phyloP scores from a whole-genome alignment of 768 basidiomycete species.

The Boletus insuetus region DNA sequence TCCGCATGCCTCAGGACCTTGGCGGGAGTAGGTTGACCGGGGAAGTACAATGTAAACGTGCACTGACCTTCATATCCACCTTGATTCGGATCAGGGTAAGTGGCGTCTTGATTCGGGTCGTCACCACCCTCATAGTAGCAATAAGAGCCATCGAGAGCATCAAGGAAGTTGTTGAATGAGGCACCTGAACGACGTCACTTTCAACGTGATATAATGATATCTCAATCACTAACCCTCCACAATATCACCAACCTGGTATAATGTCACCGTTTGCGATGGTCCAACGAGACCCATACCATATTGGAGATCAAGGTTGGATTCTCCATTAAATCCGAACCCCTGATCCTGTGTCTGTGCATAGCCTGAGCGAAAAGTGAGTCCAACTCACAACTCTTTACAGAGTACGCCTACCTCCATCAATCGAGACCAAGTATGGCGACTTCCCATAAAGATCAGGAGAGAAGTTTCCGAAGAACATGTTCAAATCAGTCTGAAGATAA shows the following conservation, averaged over 20 bases:
- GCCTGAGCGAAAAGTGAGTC: conserved; percentile 18
- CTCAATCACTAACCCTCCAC: too few species aligned
- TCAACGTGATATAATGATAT: neutral
- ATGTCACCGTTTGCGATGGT: conserved; percentile 24
- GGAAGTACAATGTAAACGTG: neutral
- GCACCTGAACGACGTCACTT: conserved; percentile 14
- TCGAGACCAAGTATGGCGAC: conserved; percentile 30
- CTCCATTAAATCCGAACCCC: conserved; percentile 8
- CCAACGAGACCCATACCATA: conserved; percentile 11
- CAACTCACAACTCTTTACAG: neutral
- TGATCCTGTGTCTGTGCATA: conserved; percentile 27
- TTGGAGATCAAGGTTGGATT: conserved; percentile 33
- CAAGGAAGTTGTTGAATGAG: conserved; percentile 35
- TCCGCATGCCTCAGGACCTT: conserved; percentile 38
- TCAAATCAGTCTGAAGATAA: conserved; percentile 28
- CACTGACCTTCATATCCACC: conserved; percentile 23
- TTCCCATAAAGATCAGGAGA: conserved; percentile 20
- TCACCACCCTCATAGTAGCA: conserved; percentile 36
- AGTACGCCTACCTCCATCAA: conserved; percentile 34
- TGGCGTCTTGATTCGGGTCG: conserved; percentile 25
- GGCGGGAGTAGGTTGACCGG: too few species aligned
- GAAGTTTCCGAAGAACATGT: conserved; percentile 29
- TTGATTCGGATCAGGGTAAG: conserved; percentile 23
- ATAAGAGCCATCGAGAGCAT: conserved; percentile 34
- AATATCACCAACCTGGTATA: conserved; percentile 34